Conservation (phyloP, 2,329 filamentous ascomycete species). For the Colletotrichum karsti region DNA sequence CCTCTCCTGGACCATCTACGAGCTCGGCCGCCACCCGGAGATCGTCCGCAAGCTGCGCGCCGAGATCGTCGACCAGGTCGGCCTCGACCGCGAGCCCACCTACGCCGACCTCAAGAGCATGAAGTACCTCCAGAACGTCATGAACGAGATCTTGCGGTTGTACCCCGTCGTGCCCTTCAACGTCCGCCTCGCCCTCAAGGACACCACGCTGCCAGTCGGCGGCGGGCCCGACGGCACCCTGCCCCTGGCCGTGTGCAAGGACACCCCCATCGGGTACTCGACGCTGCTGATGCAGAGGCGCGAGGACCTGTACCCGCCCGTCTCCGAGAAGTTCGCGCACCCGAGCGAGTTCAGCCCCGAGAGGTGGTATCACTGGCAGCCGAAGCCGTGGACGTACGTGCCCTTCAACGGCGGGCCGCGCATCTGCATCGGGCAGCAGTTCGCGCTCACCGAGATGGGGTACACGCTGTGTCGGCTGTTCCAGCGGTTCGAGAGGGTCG, state of each 20-base stretch:
- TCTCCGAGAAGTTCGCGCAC: constrained; percentile 53
- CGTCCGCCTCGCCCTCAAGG: constrained; percentile 73
- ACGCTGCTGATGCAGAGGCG: constrained; percentile 79
- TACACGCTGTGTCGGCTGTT: constrained; percentile 78
- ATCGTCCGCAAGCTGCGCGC: constrained; percentile 73
- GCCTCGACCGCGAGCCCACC: constrained; percentile 68
- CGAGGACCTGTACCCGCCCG: constrained; percentile 65
- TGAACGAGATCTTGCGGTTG: constrained; percentile 81
- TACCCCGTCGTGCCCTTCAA: constrained; percentile 86
- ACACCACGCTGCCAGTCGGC: constrained; percentile 79
- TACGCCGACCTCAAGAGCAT: constrained; percentile 88
- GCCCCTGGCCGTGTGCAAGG: constrained; percentile 73
- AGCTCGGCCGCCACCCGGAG: constrained; percentile 76
- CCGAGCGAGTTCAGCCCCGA: constrained; percentile 69
- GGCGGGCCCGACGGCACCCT: constrained; percentile 69
- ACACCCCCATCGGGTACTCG: constrained; percentile 72
- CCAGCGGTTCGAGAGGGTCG: constrained; percentile 74
- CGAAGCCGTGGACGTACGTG: constrained; percentile 75
- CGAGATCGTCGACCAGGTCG: constrained; percentile 77
- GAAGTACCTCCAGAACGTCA: constrained; percentile 79
- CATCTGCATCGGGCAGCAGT: constrained; percentile 83
- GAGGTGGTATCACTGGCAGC: constrained; percentile 71
- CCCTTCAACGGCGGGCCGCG: constrained; percentile 80
- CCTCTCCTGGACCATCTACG: constrained; percentile 84
- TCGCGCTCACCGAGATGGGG: constrained; percentile 79